These are phyloP conservation scores for Sclerotinia subarctica DNA, from an alignment of 2,329 filamentous ascomycete species.

Conservation along the genomic window DNA sequence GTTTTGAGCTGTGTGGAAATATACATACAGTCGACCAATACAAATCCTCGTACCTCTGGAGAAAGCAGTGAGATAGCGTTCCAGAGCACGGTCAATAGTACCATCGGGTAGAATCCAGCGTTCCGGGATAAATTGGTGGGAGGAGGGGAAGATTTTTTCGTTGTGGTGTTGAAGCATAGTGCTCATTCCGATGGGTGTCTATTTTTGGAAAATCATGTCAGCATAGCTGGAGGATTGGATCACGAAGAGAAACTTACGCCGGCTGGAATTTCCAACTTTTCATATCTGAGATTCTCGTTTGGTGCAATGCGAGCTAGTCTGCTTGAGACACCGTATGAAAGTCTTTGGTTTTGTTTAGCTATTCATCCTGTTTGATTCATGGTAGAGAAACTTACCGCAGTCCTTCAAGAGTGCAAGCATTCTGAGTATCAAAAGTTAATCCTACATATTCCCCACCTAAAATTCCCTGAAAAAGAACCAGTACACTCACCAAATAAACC, in stretches of 20 bases:
- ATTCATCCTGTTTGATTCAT: no score
- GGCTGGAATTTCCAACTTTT: constrained; percentile 25
- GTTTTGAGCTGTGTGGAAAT: background rate
- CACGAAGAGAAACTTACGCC: constrained; percentile 15
- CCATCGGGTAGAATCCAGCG: constrained; percentile 30
- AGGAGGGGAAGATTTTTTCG: constrained; percentile 26
- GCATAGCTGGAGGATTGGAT: background rate
- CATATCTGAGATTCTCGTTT: constrained; percentile 20
- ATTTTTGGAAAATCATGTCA: background rate
- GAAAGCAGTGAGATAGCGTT: constrained; percentile 29
- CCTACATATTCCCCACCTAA: background rate
- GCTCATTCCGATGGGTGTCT: constrained; percentile 31
- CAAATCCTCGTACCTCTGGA: constrained; percentile 29
- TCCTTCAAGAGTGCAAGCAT: constrained; percentile 3
- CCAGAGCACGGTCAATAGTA: constrained; percentile 27
- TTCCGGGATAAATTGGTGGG: constrained; percentile 25
- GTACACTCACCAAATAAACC: background rate
- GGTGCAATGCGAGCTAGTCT: constrained; percentile 25
- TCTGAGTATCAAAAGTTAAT: background rate
- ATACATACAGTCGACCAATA: constrained; percentile 27
- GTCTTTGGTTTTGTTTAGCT: background rate
- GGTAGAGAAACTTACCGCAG: background rate
- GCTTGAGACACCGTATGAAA: constrained; percentile 24
- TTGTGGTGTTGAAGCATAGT: constrained; percentile 29
- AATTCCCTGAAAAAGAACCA: background rate